These are phyloP conservation scores for Erucastrum elatum DNA, from an alignment of 345 rosid species.

Conservation along the genomic window DNA sequence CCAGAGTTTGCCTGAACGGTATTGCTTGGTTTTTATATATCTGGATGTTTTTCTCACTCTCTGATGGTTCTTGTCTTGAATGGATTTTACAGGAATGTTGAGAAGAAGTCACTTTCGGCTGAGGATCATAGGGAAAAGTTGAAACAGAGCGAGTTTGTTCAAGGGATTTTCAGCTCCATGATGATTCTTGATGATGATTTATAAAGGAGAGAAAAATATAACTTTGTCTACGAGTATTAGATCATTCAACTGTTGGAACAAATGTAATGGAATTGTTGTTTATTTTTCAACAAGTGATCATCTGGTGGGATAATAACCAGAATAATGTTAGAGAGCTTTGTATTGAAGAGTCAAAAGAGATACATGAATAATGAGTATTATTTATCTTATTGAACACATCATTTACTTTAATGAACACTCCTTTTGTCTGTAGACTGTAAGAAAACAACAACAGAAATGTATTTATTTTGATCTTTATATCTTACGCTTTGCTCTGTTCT, in stretches of 20 bases:
- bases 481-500: not conserved
- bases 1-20: conserved; percentile 57
- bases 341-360: conserved; percentile 18
- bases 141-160: conserved; percentile 63
- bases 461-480: not conserved
- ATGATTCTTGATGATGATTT: conserved; percentile 54
- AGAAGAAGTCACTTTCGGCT: conserved; percentile 54
- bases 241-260: conserved; percentile 13
- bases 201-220: conserved; percentile 35
- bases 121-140: conserved; percentile 81
- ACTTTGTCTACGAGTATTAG: conserved; percentile 27
- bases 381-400: conserved; percentile 20
- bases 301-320: conserved; percentile 17
- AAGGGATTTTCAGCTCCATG: conserved; percentile 68
- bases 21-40: conserved; percentile 1
- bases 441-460: not conserved
- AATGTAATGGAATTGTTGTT: conserved; percentile 9
- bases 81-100: conserved; percentile 48
- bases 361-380: conserved; percentile 28
- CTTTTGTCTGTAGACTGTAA: not conserved
- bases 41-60: not conserved
- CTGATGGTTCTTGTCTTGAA: not conserved
- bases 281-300: conserved; percentile 19
- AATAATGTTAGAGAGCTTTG: conserved; percentile 19
- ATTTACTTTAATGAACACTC: conserved; percentile 9